These are phyloP conservation scores for Picea sitchensis DNA, from an alignment of 75 land plant genomes.

Conservation along the genomic window DNA sequence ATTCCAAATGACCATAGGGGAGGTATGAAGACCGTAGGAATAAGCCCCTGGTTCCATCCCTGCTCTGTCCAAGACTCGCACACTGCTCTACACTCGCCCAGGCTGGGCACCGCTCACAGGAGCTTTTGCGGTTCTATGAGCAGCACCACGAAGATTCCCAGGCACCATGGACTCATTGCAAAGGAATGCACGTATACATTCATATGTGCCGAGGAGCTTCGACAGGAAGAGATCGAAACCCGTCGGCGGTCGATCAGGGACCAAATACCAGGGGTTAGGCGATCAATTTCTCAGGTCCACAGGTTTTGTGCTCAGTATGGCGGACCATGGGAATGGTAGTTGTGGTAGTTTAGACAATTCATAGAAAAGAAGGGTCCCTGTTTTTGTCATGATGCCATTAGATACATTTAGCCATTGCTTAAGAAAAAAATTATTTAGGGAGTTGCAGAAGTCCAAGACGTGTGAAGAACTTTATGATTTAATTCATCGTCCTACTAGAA, in stretches of 20 bases:
- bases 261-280: neutral
- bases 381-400: constrained; percentile 40
- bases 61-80: neutral
- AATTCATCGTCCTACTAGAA: too few relatives aligned
- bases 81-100: neutral
- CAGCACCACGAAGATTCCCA: neutral
- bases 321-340: constrained; percentile 14
- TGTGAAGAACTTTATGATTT: too few relatives aligned
- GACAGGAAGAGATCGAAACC: constrained; percentile 3
- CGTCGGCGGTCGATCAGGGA: neutral
- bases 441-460: too few relatives aligned
- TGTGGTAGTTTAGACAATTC: neutral
- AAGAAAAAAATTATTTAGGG: too few relatives aligned
- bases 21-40: neutral
- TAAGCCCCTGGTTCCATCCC: constrained; percentile 4
- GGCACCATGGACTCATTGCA: neutral
- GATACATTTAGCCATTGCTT: constrained; percentile 9
- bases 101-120: neutral
- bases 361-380: constrained; percentile 17
- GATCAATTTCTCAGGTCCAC: neutral
- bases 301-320: constrained; percentile 8
- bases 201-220: neutral
- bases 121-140: neutral
- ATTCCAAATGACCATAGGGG: neutral
- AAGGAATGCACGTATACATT: neutral